Conservation (phyloP, 2,329 filamentous ascomycete species). For the Neodidymelliopsis sp. region DNA sequence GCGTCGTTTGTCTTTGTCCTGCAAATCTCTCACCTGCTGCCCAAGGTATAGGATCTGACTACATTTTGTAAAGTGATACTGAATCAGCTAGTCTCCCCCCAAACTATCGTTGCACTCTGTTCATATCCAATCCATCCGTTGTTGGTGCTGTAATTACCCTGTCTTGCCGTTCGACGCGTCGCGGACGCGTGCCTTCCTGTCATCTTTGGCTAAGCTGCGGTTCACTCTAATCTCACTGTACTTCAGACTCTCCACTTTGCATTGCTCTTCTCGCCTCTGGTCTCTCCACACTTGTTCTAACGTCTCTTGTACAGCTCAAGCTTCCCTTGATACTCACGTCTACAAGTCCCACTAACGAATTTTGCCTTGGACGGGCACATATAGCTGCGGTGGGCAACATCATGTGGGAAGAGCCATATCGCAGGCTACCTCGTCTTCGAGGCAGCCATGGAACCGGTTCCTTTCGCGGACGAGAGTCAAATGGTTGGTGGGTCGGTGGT, state of each 20-base stretch:
- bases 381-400: no score
- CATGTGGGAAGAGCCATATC: constrained; percentile 4
- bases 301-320: not conserved
- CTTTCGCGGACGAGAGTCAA: not conserved
- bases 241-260: not conserved
- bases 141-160: not conserved
- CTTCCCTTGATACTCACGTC: no score
- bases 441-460: not conserved
- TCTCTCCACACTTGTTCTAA: not conserved
- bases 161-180: constrained; percentile 1
- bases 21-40: no score
- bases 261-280: not conserved
- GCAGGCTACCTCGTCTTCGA: not conserved
- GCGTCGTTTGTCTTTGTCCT: not conserved
- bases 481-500: constrained; percentile 9
- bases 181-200: constrained; percentile 24
- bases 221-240: constrained; percentile 2
- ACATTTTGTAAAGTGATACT: no score
- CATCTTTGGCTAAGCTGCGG: not conserved
- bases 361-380: no score
- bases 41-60: no score
- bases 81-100: no score
- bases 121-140: not conserved
- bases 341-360: no score
- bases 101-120: no score